phyloP scores from a whole-genome alignment of 2,329 filamentous ascomycete species.

The Neofusicoccum laricinum region DNA sequence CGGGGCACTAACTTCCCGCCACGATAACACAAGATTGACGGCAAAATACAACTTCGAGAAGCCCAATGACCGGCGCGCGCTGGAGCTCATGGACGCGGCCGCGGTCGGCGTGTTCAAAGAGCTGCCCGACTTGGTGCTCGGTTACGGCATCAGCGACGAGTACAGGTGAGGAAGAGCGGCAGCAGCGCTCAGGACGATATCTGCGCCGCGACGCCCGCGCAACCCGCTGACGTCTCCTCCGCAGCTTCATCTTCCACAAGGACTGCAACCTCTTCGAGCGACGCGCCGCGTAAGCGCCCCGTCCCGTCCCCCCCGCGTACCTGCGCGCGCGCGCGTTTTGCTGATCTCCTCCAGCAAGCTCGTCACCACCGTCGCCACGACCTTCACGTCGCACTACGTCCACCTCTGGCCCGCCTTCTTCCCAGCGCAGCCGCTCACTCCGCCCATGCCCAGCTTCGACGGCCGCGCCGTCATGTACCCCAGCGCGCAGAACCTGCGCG shows the following conservation, averaged over 20 bases:
- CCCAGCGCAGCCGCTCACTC: slow-evolving; percentile 64
- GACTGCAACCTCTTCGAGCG: slow-evolving; percentile 80
- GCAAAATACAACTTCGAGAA: slow-evolving; percentile 82
- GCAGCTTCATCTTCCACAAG: slow-evolving; percentile 85
- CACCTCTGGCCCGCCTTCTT: slow-evolving; percentile 77
- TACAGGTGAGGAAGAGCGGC: slow-evolving; percentile 56
- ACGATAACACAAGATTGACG: slow-evolving; percentile 62
- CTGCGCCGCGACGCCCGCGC: too few relatives aligned
- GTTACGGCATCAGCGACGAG: slow-evolving; percentile 93
- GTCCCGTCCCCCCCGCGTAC: too few relatives aligned
- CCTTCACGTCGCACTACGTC: slow-evolving; percentile 89
- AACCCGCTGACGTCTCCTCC: background rate
- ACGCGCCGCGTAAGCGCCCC: slow-evolving; percentile 61
- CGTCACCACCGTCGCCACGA: slow-evolving; percentile 84
- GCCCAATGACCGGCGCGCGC: slow-evolving; percentile 82
- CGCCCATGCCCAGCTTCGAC: slow-evolving; percentile 86
- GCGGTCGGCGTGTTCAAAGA: slow-evolving; percentile 82
- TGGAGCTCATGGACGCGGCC: slow-evolving; percentile 92
- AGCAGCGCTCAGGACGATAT: background rate
- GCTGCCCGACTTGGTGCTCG: slow-evolving; percentile 79
- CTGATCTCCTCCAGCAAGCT: slow-evolving; percentile 64
- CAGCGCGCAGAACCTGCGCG: slow-evolving; percentile 73
- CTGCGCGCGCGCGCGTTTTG: too few relatives aligned
- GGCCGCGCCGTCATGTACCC: slow-evolving; percentile 90
- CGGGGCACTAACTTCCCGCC: slow-evolving; percentile 1